Evolutionary conservation across 2,329 filamentous ascomycete species (phyloP).

Genomic region (Cryphonectria carpinicola): DNA sequence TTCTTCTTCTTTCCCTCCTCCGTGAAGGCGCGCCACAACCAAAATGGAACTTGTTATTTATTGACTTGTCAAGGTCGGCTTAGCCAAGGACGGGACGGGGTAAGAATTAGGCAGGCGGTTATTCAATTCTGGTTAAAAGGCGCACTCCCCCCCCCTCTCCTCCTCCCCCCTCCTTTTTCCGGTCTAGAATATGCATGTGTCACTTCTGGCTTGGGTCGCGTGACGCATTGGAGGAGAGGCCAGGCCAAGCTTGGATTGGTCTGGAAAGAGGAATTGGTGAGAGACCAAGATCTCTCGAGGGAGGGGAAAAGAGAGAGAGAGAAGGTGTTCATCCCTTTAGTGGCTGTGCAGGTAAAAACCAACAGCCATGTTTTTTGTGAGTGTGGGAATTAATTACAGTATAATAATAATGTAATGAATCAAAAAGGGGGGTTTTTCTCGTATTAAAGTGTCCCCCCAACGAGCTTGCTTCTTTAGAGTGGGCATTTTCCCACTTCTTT

Average conservation of each 20-base stretch:
- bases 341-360: too few species aligned
- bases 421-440: not conserved
- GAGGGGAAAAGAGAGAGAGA: too few species aligned
- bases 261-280: not conserved
- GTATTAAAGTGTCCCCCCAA: not conserved
- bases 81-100: too few species aligned
- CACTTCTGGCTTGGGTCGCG: not conserved
- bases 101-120: not conserved
- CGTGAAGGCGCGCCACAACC: not conserved
- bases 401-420: not conserved
- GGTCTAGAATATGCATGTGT: not conserved
- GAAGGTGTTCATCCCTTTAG: too few species aligned
- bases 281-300: too few species aligned
- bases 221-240: not conserved
- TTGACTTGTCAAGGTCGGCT: too few species aligned
- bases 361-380: too few species aligned
- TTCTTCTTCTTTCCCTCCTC: too few species aligned
- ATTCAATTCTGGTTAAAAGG: not conserved
- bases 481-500: not conserved
- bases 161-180: not conserved
- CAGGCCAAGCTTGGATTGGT: not conserved
- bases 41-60: not conserved
- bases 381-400: not conserved
- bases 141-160: too few species aligned
- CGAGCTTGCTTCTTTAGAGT: not conserved